Percentiles rank a stretch among this genome's conserved stretches.
Conservation (phyloP, 352 stramenopile genomes). For the Peronospora destructor region DNA sequence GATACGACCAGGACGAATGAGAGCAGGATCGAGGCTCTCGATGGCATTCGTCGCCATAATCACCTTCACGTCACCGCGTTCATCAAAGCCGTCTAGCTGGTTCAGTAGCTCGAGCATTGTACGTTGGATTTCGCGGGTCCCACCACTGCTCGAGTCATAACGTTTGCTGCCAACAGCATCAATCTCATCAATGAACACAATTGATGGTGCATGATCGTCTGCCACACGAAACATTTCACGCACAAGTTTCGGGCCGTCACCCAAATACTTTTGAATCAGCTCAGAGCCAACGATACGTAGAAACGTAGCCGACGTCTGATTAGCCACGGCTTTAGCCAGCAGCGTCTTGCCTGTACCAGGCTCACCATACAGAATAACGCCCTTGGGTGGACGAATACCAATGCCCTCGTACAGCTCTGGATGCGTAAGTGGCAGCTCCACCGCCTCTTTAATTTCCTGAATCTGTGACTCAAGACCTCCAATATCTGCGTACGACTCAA, state of each 20-base stretch:
- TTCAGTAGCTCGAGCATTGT: constrained; percentile 99
- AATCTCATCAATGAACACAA: constrained; percentile 99
- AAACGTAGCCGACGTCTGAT: constrained; percentile 99
- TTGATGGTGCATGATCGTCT: constrained; percentile 96
- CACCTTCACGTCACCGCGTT: constrained; percentile 99
- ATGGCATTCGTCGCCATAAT: constrained; percentile 99
- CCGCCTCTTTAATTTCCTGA: constrained; percentile 92
- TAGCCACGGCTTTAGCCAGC: constrained; percentile 98
- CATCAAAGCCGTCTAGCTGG: constrained; percentile 99
- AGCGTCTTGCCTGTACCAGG: constrained; percentile 99
- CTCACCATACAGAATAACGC: constrained; percentile 99
- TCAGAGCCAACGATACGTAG: constrained; percentile 98
- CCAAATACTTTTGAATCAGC: constrained; percentile 99
- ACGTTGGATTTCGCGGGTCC: constrained; percentile 98
- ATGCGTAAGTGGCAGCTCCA: constrained; percentile 97
- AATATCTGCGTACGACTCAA: constrained; percentile 99
- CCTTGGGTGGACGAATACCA: constrained; percentile 97
- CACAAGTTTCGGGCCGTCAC: constrained; percentile 99
- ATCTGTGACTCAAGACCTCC: constrained; percentile 98
- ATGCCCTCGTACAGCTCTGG: constrained; percentile 99
- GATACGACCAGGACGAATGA: constrained; percentile 99
- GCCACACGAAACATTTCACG: constrained; percentile 99
- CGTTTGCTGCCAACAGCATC: constrained; percentile 99
- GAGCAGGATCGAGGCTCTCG: constrained; percentile 96
- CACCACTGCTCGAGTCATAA: constrained; percentile 97